Evolutionary conservation across 345 rosid species (phyloP), one percentile per base, ranked within the genome.

Genomic region (Syzygium aqueum): DNA sequence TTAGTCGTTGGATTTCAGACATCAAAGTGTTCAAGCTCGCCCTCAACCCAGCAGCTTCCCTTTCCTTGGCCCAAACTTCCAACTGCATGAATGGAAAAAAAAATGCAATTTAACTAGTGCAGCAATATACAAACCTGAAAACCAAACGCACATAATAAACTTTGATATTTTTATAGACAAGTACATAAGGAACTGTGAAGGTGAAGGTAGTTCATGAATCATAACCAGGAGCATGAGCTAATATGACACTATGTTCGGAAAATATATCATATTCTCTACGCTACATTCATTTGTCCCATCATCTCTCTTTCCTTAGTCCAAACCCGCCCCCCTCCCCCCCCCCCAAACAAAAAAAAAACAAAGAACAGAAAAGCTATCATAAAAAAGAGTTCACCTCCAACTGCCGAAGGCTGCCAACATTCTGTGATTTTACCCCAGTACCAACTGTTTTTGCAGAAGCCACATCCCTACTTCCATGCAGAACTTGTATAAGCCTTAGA

Each of bases 1-100:
- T 93, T 88, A 97, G 88, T 51, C 99, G 93, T 51, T 95, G 93
- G 85, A 94, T 93, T 91, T 97, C 98, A 89, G 97, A 93, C 92
- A 91, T 91, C 94, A 97, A 88, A 65, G 97, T 94, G 89, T 92
- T 95, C 91, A 96, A 90, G 91, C 98, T 94, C 89, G 97, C 96
- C 90, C 93, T 94, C 91, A 96, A 87, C 85, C 99, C 98, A 90
- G 96, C 91, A 85, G 92, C 93, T 93, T 97, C 99, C 90, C 98
- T 94, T 92, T 96, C 98, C 92, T 94, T 97, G 89, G 94, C 94
- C 99, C 98, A 97, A 88, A 96, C 96, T 90, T 97, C 98, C 93
- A 97, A 90, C 99, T 96, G 92, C 89, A 90, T 43, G 73, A 33
- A 83, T 77, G 63, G 86, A 86, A 85, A 40, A 86, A 83, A 84